Percentiles rank a stretch among this genome's conserved stretches.
Evolutionary conservation across 768 basidiomycete species (phyloP).

Genomic region (Russula sp.): DNA sequence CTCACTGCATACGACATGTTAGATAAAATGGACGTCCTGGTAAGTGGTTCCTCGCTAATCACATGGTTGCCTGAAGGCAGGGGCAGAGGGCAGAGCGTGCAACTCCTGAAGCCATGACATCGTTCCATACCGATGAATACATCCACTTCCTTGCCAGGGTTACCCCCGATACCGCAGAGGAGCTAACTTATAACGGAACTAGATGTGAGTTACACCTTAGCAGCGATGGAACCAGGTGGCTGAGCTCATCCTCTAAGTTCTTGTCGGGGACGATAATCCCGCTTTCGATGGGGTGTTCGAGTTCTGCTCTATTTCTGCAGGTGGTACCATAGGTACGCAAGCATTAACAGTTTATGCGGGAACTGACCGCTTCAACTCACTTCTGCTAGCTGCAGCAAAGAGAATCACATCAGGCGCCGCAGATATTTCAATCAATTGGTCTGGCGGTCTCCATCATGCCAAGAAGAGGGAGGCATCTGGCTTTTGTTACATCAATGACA

Average conservation of each 20-base stretch:
- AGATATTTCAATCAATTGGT: constrained; percentile 91
- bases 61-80: not conserved
- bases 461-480: constrained; percentile 97
- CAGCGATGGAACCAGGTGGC: not conserved
- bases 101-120: constrained; percentile 53
- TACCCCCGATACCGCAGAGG: constrained; percentile 84
- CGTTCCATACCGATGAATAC: constrained; percentile 98
- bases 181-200: constrained; percentile 75
- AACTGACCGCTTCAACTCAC: not conserved
- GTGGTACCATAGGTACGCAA: constrained; percentile 75
- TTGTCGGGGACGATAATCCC: constrained; percentile 90
- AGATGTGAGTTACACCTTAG: constrained; percentile 54
- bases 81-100: constrained; percentile 30
- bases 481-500: constrained; percentile 99
- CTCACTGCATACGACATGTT: constrained; percentile 88
- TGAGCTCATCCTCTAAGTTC: constrained; percentile 29
- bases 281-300: constrained; percentile 96
- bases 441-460: constrained; percentile 98
- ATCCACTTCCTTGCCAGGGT: constrained; percentile 85
- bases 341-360: not conserved
- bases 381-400: constrained; percentile 63
- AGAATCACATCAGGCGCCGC: constrained; percentile 71
- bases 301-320: constrained; percentile 94
- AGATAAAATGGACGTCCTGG: constrained; percentile 89
- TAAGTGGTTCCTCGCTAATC: constrained; percentile 33